Base-by-base conservation (phyloP, 1,139 yeast species). In the Magnusiomyces tetraspermus region DNA sequence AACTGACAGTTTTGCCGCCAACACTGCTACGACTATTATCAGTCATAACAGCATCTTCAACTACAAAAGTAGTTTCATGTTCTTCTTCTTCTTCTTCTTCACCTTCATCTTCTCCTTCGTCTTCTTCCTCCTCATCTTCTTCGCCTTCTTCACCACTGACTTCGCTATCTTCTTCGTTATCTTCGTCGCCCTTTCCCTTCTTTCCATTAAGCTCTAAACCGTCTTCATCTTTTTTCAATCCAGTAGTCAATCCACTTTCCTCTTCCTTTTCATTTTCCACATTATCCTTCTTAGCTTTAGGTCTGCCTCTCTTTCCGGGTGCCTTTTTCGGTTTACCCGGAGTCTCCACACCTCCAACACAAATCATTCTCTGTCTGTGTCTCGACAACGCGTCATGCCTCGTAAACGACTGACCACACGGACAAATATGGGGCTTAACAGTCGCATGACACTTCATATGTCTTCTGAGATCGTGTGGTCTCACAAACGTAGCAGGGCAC, bases 381-480 rank as follows among this genome's bases (percentile, higher is more conserved):
- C 92, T 79, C 59, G 80, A 81, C 66, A 90, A 72, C 0, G 97
- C 96, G 70, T 92, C 97, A 54, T 85, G 82, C 54, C 97, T 75
- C 4, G 94, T 83, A 70, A 92, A 94, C 57, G 83, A 84, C 69
- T 89, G 90, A 21, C 97, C 97, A 70, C 98, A 94, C 0, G 85
- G 84, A 68, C 99, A 94, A 46, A 73, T 74, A 61, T 78, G 83
- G 45, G 83, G 80, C 58, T 85, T 80, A 55, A 84, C 90, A 8
- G 63, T 68, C 56, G 80, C 76, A 64, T 94, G 99, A 22, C 92
- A 87, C 66, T 88, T 89, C 57, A 81, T 82, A 64, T 94, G 99
- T 57, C 99, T 78, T 56, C 89, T 80, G 61, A 94, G 74, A 69
- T 94, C 99, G 66, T 94, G 98, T 59, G 94, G 96, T 48, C 95